Conservation (phyloP, 2,329 filamentous ascomycete species). For the Rosellinia necatrix region DNA sequence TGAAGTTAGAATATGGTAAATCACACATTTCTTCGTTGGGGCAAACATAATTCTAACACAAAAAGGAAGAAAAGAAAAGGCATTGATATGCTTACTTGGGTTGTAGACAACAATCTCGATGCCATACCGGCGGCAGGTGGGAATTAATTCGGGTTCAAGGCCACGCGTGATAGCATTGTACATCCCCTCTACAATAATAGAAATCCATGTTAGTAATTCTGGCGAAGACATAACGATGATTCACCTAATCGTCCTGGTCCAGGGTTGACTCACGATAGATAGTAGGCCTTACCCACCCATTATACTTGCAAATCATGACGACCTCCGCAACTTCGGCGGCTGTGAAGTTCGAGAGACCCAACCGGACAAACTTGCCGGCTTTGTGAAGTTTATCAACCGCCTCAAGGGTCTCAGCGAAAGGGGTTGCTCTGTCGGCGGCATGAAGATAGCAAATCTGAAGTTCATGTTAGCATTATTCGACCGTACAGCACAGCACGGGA, state of each 20-base stretch:
- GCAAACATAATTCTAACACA: not conserved
- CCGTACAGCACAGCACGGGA: no score
- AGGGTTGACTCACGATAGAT: constrained; percentile 65
- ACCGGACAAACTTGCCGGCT: constrained; percentile 78
- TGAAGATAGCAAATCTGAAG: constrained; percentile 74
- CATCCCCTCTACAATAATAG: constrained; percentile 60
- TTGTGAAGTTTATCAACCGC: constrained; percentile 82
- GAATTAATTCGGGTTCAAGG: constrained; percentile 76
- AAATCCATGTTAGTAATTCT: not conserved
- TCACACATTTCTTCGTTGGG: not conserved
- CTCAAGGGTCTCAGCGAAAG: constrained; percentile 79
- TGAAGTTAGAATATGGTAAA: not conserved
- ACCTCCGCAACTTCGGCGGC: constrained; percentile 89
- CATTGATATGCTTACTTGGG: constrained; percentile 49
- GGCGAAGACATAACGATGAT: no score
- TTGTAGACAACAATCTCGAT: constrained; percentile 83
- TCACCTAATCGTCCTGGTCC: no score
- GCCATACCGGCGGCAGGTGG: constrained; percentile 74
- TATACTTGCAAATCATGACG: constrained; percentile 76
- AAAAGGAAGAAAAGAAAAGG: not conserved
- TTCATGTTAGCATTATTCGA: not conserved
- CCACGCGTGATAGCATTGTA: constrained; percentile 80
- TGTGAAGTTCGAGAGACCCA: constrained; percentile 84
- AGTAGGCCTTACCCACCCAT: constrained; percentile 80
- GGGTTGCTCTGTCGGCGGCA: constrained; percentile 68